Evolutionary conservation across 306 rosid species (phyloP).

Genomic region (Acacia confusa): DNA sequence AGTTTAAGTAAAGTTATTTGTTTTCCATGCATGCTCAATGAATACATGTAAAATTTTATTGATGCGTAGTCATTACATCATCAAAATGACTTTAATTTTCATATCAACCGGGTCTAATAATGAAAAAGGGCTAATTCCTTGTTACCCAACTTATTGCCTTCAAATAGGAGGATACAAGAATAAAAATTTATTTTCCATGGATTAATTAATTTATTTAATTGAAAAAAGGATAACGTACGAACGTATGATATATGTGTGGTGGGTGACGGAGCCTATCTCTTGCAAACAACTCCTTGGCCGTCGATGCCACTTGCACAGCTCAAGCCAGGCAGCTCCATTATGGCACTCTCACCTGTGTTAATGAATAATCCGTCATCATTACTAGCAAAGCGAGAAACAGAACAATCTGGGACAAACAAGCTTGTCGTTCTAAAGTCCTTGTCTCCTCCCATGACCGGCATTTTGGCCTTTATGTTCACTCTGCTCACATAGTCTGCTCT

Average conservation of each 20-base stretch:
- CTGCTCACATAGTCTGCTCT: slow-evolving; percentile 43
- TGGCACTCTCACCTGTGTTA: background rate
- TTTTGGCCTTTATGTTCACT: slow-evolving; percentile 45
- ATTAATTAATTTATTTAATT: no score
- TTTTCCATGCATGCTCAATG: background rate
- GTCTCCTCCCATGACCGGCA: slow-evolving; percentile 63
- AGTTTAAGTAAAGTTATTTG: background rate
- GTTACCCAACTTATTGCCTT: no score
- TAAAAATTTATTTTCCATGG: no score
- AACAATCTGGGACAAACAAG: slow-evolving; percentile 55
- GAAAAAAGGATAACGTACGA: background rate
- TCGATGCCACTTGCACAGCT: slow-evolving; percentile 43
- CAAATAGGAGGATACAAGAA: background rate
- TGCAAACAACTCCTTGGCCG: slow-evolving; percentile 56
- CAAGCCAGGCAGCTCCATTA: slow-evolving; percentile 32
- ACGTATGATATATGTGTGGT: no score
- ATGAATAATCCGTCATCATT: background rate
- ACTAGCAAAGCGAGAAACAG: slow-evolving; percentile 43
- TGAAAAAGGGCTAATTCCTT: no score
- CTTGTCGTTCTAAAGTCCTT: slow-evolving; percentile 46
- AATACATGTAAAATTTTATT: background rate
- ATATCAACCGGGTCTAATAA: no score
- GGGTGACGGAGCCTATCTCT: slow-evolving; percentile 30
- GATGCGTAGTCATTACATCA: background rate
- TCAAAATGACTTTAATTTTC: no score